Evolutionary conservation across 345 rosid genomes (phyloP).

Genomic region (Capsella bursapastoris): DNA sequence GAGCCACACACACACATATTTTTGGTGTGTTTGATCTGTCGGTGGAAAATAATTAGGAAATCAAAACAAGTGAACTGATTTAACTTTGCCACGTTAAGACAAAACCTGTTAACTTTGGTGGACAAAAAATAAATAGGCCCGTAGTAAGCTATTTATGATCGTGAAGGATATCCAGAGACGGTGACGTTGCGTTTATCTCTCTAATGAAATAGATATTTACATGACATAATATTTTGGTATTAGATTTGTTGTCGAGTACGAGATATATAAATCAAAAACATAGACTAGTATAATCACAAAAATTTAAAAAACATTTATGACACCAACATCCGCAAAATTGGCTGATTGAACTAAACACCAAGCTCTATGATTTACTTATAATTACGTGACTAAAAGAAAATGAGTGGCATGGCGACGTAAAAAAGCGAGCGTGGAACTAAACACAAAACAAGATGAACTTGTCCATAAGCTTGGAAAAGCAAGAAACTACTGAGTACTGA

Average conservation of each 20-base stretch:
- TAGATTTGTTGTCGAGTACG: slow-evolving; percentile 33
- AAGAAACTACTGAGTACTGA: neutral
- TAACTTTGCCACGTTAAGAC: slow-evolving; percentile 15
- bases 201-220: slow-evolving; percentile 31
- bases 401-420: too few species aligned
- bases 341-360: too few species aligned
- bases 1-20: slow-evolving; percentile 19
- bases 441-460: neutral
- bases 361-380: too few species aligned
- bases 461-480: neutral
- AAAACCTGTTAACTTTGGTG: slow-evolving; percentile 36
- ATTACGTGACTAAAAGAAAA: too few species aligned
- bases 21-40: slow-evolving; percentile 28
- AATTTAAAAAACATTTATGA: too few species aligned
- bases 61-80: neutral
- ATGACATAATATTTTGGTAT: slow-evolving; percentile 34
- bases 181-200: slow-evolving; percentile 30
- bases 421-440: too few species aligned
- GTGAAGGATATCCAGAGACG: slow-evolving; percentile 23
- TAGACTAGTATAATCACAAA: neutral
- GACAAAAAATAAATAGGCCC: slow-evolving; percentile 40
- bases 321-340: neutral
- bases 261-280: neutral
- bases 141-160: slow-evolving; percentile 32
- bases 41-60: slow-evolving; percentile 32